Base-by-base conservation (phyloP, 2,329 filamentous ascomycete genomes). In the Penicillium sp. region DNA sequence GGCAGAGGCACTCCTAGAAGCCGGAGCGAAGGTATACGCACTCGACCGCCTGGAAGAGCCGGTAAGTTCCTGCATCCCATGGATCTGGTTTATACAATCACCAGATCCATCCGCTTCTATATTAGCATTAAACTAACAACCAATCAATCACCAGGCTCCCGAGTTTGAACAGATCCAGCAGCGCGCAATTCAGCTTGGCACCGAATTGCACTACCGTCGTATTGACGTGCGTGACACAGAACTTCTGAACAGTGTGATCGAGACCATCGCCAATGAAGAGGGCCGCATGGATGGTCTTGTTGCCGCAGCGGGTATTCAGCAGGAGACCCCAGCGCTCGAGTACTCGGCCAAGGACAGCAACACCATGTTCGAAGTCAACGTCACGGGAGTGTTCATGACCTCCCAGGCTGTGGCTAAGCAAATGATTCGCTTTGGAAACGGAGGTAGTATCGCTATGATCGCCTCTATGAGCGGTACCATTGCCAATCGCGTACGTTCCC, bases 301-400 rank as follows among this genome's bases (percentile, higher is more conserved):
- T 42, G 83, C 83, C 0, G 83, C 83, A 0, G 84, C 84, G 0
- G 84, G 82, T 1, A 73, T 81, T 35, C 87, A 95, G 70, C 85
- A 94, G 69, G 88, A 94, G 71, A 88, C 82, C 0, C 72, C 87
- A 0, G 88, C 90, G 1, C 74, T 95, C 48, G 88, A 95, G 43
- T 94, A 95, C 65, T 74, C 75, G 2, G 72, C 76, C 45, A 76
- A 80, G 62, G 79, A 83, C 57, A 74, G 77, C 48, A 81, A 82
- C 58, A 75, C 71, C 49, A 83, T 83, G 79, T 77, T 83, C 53
- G 77, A 80, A 57, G 70, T 81, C 55, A 81, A 81, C 58, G 72
- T 82, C 43, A 82, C 78, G 0, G 80, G 80, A 9, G 77, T 78
- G 6, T 78, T 83, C 63, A 82, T 83, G 78, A 80, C 79, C 7